A percentile compares a stretch with the other conserved stretches of the same genome.
phyloP scores from a whole-genome alignment of 2,329 filamentous ascomycete genomes.

The Pseudogymnoascus sp. region DNA sequence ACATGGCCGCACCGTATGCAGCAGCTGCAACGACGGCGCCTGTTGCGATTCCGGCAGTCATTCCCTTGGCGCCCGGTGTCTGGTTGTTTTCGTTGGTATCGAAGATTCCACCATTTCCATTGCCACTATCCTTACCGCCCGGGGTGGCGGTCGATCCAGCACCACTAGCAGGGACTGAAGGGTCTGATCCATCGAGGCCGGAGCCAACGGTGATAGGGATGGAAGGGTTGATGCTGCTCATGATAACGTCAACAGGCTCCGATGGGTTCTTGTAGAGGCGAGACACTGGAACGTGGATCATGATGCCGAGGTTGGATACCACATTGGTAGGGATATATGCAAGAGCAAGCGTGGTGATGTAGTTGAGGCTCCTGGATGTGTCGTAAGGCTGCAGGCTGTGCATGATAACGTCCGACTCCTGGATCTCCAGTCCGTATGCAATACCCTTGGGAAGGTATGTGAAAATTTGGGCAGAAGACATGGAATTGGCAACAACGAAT shows the following conservation, averaged over 20 bases:
- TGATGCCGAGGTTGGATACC: slow-evolving; percentile 59
- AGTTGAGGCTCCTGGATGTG: slow-evolving; percentile 61
- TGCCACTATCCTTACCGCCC: slow-evolving; percentile 32
- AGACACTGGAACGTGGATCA: slow-evolving; percentile 67
- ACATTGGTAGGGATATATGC: slow-evolving; percentile 68
- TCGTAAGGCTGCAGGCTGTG: slow-evolving; percentile 69
- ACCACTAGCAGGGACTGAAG: slow-evolving; percentile 29
- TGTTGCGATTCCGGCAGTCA: slow-evolving; percentile 57
- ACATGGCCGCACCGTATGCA: slow-evolving; percentile 68
- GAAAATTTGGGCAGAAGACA: slow-evolving; percentile 81
- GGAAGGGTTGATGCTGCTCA: slow-evolving; percentile 74
- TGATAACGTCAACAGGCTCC: slow-evolving; percentile 64
- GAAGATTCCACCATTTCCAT: slow-evolving; percentile 33
- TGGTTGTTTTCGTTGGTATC: slow-evolving; percentile 35
- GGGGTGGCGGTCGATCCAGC: slow-evolving; percentile 30
- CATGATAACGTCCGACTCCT: slow-evolving; percentile 55
- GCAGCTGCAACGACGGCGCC: slow-evolving; percentile 60
- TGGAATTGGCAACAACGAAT: slow-evolving; percentile 66
- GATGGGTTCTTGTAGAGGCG: slow-evolving; percentile 51
- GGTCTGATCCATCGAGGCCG: slow-evolving; percentile 27
- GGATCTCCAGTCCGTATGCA: slow-evolving; percentile 47
- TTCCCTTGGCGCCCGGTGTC: slow-evolving; percentile 53
- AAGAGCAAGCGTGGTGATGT: slow-evolving; percentile 73
- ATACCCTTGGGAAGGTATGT: slow-evolving; percentile 66
- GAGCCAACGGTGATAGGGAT: slow-evolving; percentile 47